Conservation (phyloP, 2,329 filamentous ascomycete species). For the Claviceps purpurea region DNA sequence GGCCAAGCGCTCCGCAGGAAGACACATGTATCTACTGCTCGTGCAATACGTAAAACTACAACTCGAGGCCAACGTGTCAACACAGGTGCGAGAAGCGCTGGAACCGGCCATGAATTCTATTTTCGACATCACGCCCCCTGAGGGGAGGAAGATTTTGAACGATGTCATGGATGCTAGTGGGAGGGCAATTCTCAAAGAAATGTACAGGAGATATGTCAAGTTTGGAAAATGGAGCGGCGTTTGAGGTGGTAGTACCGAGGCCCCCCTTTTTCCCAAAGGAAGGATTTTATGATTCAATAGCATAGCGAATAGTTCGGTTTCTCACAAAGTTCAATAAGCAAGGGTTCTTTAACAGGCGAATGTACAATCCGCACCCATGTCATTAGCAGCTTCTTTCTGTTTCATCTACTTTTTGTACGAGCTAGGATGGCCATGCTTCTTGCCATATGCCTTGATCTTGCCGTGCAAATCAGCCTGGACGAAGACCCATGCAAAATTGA, state of each 20-base stretch:
- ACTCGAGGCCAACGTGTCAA: constrained; percentile 39
- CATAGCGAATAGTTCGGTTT: constrained; percentile 1
- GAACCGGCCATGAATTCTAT: constrained; percentile 45
- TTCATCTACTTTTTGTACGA: constrained; percentile 24
- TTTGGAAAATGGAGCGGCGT: constrained; percentile 53
- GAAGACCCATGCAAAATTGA: constrained; percentile 44
- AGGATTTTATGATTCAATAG: neutral
- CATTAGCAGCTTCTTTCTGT: too few relatives aligned
- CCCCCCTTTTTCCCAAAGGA: too few relatives aligned
- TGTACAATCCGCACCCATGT: too few relatives aligned
- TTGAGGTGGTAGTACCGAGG: constrained; percentile 14
- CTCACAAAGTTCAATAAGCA: neutral
- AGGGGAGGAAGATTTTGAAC: constrained; percentile 41
- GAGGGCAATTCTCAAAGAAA: constrained; percentile 41
- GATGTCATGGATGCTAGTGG: constrained; percentile 47
- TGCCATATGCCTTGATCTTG: constrained; percentile 43
- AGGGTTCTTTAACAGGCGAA: too few relatives aligned
- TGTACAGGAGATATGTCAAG: constrained; percentile 46
- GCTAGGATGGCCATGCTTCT: constrained; percentile 44
- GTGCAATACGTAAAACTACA: constrained; percentile 48
- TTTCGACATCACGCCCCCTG: constrained; percentile 42
- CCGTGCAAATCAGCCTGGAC: constrained; percentile 41
- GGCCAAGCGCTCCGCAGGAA: constrained; percentile 46
- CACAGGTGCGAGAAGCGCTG: constrained; percentile 39
- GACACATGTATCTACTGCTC: constrained; percentile 48